A percentile compares a stretch with the other conserved stretches of the same genome.
Evolutionary conservation across 345 rosid genomes (phyloP).

Genomic region (Populus ilicifolia): DNA sequence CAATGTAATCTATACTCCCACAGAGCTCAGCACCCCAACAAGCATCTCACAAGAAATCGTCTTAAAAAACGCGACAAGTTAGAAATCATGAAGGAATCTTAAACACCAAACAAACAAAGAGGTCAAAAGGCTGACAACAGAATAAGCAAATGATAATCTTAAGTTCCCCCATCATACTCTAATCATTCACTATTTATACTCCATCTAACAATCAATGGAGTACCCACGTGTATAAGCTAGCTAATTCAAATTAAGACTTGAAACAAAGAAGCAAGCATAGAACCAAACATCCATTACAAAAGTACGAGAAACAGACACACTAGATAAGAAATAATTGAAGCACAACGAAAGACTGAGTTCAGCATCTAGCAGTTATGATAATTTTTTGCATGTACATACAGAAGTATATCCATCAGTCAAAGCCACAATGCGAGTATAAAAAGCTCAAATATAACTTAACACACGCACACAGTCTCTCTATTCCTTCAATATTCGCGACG

Average conservation of each 20-base stretch:
- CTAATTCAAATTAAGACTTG: not conserved
- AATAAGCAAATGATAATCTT: not conserved
- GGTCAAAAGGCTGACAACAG: not conserved
- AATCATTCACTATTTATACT: not conserved
- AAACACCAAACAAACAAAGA: not conserved
- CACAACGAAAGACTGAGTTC: not conserved
- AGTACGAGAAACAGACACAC: not conserved
- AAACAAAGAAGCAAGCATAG: not conserved
- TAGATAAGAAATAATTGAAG: not conserved
- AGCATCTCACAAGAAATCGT: not conserved
- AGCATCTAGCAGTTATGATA: not conserved
- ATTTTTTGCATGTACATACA: not conserved
- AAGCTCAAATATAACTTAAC: not conserved
- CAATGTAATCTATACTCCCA: not conserved
- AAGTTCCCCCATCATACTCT: not conserved
- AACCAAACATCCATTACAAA: not conserved
- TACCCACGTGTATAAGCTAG: not conserved
- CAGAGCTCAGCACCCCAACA: not conserved
- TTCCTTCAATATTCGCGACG: constrained; percentile 35
- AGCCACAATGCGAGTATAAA: not conserved
- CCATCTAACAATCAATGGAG: not conserved
- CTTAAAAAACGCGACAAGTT: not conserved
- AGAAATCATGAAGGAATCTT: not conserved
- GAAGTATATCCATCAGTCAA: not conserved
- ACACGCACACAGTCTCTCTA: not conserved